Evolutionary conservation across 805 yeast genomes (phyloP).

Genomic region (Candida maesae): DNA sequence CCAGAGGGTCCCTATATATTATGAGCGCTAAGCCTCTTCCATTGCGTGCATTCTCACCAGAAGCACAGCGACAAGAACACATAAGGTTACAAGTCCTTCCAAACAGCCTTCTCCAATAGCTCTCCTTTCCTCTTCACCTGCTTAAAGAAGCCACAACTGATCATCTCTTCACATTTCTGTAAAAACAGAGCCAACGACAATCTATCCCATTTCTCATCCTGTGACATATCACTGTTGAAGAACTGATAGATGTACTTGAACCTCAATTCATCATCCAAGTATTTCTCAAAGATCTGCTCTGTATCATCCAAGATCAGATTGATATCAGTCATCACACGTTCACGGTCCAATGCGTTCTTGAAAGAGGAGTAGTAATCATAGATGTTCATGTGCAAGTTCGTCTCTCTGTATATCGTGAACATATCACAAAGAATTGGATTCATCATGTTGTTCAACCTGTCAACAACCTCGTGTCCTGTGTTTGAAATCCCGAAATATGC

Average conservation of each 20-base stretch:
- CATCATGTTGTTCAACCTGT: slow-evolving; percentile 32
- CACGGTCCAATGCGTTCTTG: slow-evolving; percentile 42
- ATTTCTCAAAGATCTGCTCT: slow-evolving; percentile 16
- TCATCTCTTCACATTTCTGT: slow-evolving; percentile 68
- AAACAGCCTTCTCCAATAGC: slow-evolving; percentile 61
- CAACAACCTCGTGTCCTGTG: slow-evolving; percentile 18
- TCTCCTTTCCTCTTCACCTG: slow-evolving; percentile 55
- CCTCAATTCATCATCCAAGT: slow-evolving; percentile 25
- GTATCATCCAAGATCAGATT: slow-evolving; percentile 20
- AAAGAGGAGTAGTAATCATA: slow-evolving; percentile 66
- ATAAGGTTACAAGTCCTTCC: slow-evolving; percentile 59
- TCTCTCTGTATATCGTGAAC: slow-evolving; percentile 73
- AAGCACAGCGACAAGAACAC: too few species aligned
- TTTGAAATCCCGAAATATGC: slow-evolving; percentile 21
- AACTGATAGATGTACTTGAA: slow-evolving; percentile 26
- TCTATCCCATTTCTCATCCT: slow-evolving; percentile 54
- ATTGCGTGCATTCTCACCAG: too few species aligned
- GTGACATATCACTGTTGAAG: slow-evolving; percentile 27
- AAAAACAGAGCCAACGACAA: slow-evolving; percentile 67
- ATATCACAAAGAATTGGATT: slow-evolving; percentile 56
- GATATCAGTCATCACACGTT: slow-evolving; percentile 27
- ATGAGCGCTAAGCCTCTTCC: too few species aligned
- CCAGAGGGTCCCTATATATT: too few species aligned
- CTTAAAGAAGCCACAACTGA: slow-evolving; percentile 63
- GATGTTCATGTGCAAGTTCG: slow-evolving; percentile 63